phyloP scores from a whole-genome alignment of 306 rosid genomes.

The Vachellia collinsii region DNA sequence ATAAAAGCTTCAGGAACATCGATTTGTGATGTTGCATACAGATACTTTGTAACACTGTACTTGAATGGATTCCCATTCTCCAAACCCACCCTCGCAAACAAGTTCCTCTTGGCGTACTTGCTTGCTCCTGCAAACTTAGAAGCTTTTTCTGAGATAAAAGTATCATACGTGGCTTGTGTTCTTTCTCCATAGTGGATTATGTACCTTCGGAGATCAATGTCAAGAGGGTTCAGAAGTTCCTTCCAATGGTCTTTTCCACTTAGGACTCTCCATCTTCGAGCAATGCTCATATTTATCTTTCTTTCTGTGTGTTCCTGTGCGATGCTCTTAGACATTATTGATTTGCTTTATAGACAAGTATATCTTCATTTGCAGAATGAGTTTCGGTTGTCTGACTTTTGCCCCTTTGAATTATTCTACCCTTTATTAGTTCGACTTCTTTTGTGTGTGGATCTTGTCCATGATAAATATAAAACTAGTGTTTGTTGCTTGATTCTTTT shows the following conservation, averaged over 20 bases:
- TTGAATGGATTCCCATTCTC: background rate
- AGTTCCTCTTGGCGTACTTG: background rate
- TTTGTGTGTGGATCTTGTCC: background rate
- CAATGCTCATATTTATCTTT: background rate
- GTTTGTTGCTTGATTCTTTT: background rate
- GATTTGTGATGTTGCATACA: background rate
- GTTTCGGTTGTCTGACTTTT: background rate
- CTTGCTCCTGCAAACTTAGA: background rate
- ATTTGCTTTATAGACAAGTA: background rate
- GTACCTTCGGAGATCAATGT: background rate
- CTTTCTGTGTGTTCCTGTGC: background rate
- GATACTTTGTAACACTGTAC: background rate
- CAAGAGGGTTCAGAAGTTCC: background rate
- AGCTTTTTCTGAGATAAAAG: background rate
- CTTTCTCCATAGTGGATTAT: background rate
- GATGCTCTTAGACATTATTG: background rate
- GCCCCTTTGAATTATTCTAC: background rate
- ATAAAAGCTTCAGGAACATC: background rate
- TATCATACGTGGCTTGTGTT: background rate
- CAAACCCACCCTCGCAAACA: background rate
- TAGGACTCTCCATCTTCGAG: background rate
- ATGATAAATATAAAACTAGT: background rate
- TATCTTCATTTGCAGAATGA: background rate
- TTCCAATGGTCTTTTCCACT: background rate
- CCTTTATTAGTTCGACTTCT: background rate